Evolutionary conservation across 768 basidiomycete species (phyloP).

Genomic region (Tylopilus sp.): DNA sequence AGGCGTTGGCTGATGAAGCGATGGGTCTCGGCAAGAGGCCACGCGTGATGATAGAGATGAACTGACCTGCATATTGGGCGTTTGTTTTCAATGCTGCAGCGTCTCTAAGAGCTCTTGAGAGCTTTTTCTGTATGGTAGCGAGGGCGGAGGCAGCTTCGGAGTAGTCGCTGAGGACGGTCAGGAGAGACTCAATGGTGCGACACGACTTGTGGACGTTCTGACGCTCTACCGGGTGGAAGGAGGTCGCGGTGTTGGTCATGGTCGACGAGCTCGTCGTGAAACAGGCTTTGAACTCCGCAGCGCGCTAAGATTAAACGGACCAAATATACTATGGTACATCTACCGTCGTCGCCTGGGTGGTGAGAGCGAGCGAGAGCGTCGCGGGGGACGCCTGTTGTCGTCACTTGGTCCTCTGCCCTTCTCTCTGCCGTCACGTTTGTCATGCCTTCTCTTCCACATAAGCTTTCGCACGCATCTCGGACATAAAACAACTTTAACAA

Average conservation of each 20-base stretch:
- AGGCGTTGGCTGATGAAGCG: constrained; percentile 54
- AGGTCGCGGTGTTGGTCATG: constrained; percentile 12
- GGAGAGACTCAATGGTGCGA: constrained; percentile 67
- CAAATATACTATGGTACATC: too few species aligned
- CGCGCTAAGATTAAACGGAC: neutral
- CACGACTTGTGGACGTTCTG: constrained; percentile 78
- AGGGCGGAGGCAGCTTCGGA: constrained; percentile 65
- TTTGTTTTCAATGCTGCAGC: constrained; percentile 59
- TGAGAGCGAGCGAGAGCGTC: constrained; percentile 28
- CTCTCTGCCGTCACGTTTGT: constrained; percentile 39
- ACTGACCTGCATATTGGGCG: constrained; percentile 58
- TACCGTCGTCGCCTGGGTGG: constrained; percentile 14
- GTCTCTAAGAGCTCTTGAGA: constrained; percentile 68
- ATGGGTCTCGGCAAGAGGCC: neutral
- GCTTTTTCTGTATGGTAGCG: constrained; percentile 67
- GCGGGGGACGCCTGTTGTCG: constrained; percentile 9
- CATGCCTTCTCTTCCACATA: constrained; percentile 77
- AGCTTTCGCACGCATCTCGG: constrained; percentile 75
- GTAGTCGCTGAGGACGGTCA: constrained; percentile 68
- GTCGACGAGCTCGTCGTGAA: neutral
- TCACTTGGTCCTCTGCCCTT: neutral
- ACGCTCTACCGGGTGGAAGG: constrained; percentile 50
- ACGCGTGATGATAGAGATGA: neutral
- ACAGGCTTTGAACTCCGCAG: constrained; percentile 24
- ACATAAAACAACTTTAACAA: constrained; percentile 92